phyloP scores from a whole-genome alignment of 1,284 basidiomycete genomes.

The Stygiomarasmius scandens region DNA sequence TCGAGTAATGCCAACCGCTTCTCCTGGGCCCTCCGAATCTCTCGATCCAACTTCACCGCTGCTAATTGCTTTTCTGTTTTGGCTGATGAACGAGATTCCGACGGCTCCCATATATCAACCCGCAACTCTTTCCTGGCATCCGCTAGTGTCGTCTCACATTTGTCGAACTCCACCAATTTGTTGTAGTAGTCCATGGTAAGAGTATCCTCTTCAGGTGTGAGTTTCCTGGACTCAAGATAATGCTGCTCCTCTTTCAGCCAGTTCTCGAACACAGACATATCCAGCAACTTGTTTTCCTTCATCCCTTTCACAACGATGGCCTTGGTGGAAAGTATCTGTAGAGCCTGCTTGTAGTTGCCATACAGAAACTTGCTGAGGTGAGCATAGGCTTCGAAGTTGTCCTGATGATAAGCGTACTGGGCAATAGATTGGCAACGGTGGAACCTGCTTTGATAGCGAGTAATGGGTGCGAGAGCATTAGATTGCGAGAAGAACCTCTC shows the following conservation, averaged over 20 bases:
- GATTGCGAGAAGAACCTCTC: slow-evolving; percentile 2
- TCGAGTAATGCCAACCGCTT: slow-evolving; percentile 13
- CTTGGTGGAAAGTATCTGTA: background rate
- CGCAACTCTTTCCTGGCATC: too few relatives aligned
- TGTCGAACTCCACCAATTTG: slow-evolving; percentile 20
- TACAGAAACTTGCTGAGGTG: slow-evolving; percentile 5
- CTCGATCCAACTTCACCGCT: background rate
- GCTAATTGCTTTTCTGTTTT: background rate
- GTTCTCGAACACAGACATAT: background rate
- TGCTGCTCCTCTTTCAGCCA: background rate
- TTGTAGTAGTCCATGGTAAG: slow-evolving; percentile 31
- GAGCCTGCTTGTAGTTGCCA: slow-evolving; percentile 1
- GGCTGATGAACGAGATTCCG: background rate
- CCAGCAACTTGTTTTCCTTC: background rate
- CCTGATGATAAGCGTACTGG: slow-evolving; percentile 2
- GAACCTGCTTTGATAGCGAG: slow-evolving; percentile 8
- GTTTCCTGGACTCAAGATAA: background rate
- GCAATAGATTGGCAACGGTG: slow-evolving; percentile 3
- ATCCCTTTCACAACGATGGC: background rate
- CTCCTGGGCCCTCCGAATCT: slow-evolving; percentile 21
- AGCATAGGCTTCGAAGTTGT: slow-evolving; percentile 8
- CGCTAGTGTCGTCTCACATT: too few relatives aligned
- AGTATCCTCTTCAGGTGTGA: slow-evolving; percentile 27
- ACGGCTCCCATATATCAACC: too few relatives aligned
- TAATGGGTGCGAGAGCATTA: slow-evolving; percentile 1